These are phyloP conservation scores for Circinella umbellata DNA, from an alignment of 371 early-diverging fungal genomes.

Conservation along the genomic window DNA sequence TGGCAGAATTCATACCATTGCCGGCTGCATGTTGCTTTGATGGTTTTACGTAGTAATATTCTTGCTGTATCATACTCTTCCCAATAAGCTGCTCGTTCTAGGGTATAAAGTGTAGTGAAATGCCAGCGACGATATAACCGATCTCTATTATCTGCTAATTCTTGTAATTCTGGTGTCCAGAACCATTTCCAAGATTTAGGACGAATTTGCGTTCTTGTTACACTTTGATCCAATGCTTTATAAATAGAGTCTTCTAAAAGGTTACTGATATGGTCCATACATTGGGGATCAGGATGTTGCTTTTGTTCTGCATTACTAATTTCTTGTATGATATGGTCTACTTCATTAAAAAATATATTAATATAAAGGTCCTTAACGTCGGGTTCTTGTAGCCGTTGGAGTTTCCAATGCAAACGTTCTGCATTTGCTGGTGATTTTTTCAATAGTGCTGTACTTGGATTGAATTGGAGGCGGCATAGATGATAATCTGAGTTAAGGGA, in stretches of 20 bases:
- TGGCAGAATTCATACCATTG: constrained; percentile 16
- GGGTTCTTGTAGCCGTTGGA: not conserved
- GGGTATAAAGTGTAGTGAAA: not conserved
- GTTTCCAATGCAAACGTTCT: constrained; percentile 9
- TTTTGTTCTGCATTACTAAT: not conserved
- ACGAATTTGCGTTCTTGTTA: not conserved
- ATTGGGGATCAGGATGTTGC: not conserved
- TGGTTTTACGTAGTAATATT: not conserved
- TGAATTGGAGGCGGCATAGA: not conserved
- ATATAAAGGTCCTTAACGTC: not conserved
- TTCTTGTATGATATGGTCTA: not conserved
- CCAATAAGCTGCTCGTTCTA: constrained; percentile 10
- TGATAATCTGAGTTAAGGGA: constrained; percentile 14
- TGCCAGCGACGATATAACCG: constrained; percentile 17
- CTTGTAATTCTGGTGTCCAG: constrained; percentile 12
- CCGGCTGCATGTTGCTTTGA: not conserved
- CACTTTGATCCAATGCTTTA: constrained; percentile 11
- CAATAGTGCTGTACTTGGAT: not conserved
- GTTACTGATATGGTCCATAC: constrained; percentile 3
- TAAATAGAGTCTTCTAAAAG: constrained; percentile 9
- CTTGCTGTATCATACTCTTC: not conserved
- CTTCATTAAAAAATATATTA: not conserved
- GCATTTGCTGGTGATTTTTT: not conserved
- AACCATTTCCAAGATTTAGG: constrained; percentile 17
- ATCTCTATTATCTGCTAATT: not conserved